These are phyloP conservation scores for grape (Vitis vinifera) DNA, from an alignment of 164 flowering plant species.

Conservation along the genomic window ASM3070453v1 NC_081814.1:19094001-19094500, in stretches of 20 bases:
- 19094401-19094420: slow-evolving; percentile 34
- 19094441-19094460: slow-evolving; percentile 29
- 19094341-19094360: slow-evolving; percentile 26
- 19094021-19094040: slow-evolving; percentile 46
- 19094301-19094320: slow-evolving; percentile 18
- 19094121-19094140: slow-evolving; percentile 49
- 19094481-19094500: slow-evolving; percentile 48
- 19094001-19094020: slow-evolving; percentile 38
- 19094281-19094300: background rate
- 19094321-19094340: slow-evolving; percentile 24
- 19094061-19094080: slow-evolving; percentile 53
- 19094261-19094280: slow-evolving; percentile 1
- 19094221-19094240: slow-evolving; percentile 28
- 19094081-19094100: slow-evolving; percentile 17
- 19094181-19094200: slow-evolving; percentile 36
- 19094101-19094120: slow-evolving; percentile 42
- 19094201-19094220: slow-evolving; percentile 36
- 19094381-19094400: slow-evolving; percentile 18
- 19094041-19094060: slow-evolving; percentile 47
- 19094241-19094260: slow-evolving; percentile 1
- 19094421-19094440: slow-evolving; percentile 36
- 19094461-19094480: slow-evolving; percentile 41
- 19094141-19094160: slow-evolving; percentile 31
- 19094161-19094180: slow-evolving; percentile 16
- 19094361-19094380: slow-evolving; percentile 6